Conservation (phyloP, 2,329 filamentous ascomycete species). For the Botryotinia globosa region DNA sequence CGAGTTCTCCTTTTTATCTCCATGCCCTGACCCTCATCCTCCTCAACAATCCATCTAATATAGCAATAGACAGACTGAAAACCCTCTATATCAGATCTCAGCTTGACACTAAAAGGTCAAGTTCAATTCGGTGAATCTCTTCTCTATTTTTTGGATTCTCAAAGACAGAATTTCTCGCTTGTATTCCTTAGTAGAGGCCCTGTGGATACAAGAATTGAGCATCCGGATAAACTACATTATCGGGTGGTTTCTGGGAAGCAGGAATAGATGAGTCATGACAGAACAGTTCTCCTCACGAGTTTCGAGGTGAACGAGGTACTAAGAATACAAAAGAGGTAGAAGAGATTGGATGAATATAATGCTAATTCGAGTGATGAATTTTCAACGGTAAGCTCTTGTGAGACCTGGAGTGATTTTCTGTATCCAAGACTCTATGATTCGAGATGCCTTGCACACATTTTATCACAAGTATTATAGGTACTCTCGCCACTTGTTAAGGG, state of each 20-base stretch:
- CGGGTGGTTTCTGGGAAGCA: rapidly evolving
- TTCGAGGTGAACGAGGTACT: not conserved
- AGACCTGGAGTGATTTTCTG: rapidly evolving
- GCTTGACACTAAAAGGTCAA: not conserved
- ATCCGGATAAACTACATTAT: rapidly evolving
- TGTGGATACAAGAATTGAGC: not conserved
- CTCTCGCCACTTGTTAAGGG: rapidly evolving
- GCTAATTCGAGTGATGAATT: not conserved
- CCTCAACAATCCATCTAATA: not conserved
- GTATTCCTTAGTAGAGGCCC: not conserved
- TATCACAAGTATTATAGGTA: rapidly evolving
- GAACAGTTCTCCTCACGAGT: not conserved
- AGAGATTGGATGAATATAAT: not conserved
- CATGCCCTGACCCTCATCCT: no score
- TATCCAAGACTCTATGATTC: not conserved
- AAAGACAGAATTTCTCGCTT: not conserved
- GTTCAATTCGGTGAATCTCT: rapidly evolving
- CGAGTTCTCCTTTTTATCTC: not conserved
- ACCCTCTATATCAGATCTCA: not conserved
- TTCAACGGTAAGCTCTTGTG: not conserved
- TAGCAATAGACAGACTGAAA: not conserved
- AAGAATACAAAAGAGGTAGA: not conserved
- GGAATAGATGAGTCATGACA: no score
- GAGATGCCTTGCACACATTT: no score
- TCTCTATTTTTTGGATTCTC: not conserved